Base-by-base conservation (phyloP, 768 basidiomycete species). In the Amanita inopinata region DNA sequence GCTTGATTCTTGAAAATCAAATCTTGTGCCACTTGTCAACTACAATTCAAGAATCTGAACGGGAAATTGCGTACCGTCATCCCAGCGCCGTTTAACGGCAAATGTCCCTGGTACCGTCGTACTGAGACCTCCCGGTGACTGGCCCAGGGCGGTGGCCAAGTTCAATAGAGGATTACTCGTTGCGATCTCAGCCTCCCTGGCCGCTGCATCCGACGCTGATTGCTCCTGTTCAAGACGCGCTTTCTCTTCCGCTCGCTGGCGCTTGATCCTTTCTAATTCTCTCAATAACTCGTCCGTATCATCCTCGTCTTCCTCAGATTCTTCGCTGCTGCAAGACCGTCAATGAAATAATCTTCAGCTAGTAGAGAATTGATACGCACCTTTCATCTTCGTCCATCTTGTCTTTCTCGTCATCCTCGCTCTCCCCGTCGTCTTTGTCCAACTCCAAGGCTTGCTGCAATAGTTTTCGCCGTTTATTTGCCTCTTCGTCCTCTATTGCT, bases 1-100 rank as follows among this genome's bases (percentile, higher is more conserved):
- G 96, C 89, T 62, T 99, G 96, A 60, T 98, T 97, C 68, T 97
- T 98, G 78, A 98, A 98, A 55, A 98, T 92, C 41, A 96, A 69
- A 61, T 99, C 91, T 91, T 53, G 32, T 25, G 20, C 30, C n/a
- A 24, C 33, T 38, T 33, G 37, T 36, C 17, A 35, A 44, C 17
- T 46, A 39, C 19, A 24, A 20, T 30, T 39, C 24, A 30, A 5
- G n/a, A 35, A 25, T 19, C 45, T 43, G 33, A 45, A 45, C 19
- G 42, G 49, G 33, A 42, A 10, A 24, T 42, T 17, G 60, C 76
- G 19, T 15, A 88, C 88, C 92, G 54, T 96, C 92, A 58, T 96
- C 93, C 93, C 93, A 97, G 45, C 93, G 73, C 53, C 82, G 71
- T 65, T 93, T 93, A 37, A 96, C 91, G 14, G 89, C 75, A 55